Evolutionary conservation across 164 flowering plant genomes (phyloP), one percentile per base, ranked within the genome.

Genomic region (Aristolochia californica): DNA sequence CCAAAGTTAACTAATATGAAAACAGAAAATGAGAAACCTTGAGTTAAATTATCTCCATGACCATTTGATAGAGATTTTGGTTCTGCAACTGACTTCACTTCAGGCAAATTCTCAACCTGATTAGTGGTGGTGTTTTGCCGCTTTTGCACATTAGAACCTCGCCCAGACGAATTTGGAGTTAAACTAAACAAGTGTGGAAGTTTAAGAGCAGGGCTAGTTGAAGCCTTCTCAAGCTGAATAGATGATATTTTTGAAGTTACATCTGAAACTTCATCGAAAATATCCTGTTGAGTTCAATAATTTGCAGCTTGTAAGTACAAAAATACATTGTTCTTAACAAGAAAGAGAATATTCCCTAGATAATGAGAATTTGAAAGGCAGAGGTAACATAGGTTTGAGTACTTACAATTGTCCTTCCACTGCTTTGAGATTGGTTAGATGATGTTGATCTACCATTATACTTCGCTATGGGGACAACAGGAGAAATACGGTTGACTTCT

Each of bases 111-210:
- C 55, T 83, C 97, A 15, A 64, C 60, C 63, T 75, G 85, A 59
- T 55, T 75, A 66, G 84, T 55, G 54, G 72, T 66, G 50, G 56
- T 28, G 49, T 53, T 60, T 2, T 77, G 77, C 59, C 87, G 76
- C 70, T 77, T 93, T 62, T 79, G 89, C 59, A 71, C 28, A 53
- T 74, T 81, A 63, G 81, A 84, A 58, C 77, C 76, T 73, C 83
- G 88, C 22, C 79, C 87, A 43, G 91, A 79, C 58, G 95, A 87
- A 74, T 76, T 85, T 49, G 99, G 95, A 38, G 91, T 84, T 66
- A 73, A 77, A 65, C 84, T 87, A 74, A 93, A 88, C 53, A 93
- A 72, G 38, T 84, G 98, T 43, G 98, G 98, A 57, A 93, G 91
- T 70, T 87, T 93, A 51, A 93, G 66, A 62, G 96, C 59, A 64